Conservation (phyloP, 352 stramenopile species). For the Globisporangium paroecandrum region DNA sequence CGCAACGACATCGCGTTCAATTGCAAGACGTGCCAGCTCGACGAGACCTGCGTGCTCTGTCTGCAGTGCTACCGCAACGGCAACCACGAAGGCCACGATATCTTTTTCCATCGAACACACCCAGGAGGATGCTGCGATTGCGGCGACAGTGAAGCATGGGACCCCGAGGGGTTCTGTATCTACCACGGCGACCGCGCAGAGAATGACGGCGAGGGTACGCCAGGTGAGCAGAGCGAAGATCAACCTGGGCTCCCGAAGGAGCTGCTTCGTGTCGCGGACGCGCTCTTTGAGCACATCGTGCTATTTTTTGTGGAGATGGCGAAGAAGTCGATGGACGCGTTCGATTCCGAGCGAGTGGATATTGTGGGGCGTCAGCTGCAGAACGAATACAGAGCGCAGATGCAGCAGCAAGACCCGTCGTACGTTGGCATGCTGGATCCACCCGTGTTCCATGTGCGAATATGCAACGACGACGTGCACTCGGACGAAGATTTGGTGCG, state of each 20-base stretch:
- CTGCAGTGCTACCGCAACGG: constrained; percentile 94
- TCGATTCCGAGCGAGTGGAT: constrained; percentile 62
- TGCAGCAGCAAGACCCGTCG: constrained; percentile 18
- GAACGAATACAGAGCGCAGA: constrained; percentile 22
- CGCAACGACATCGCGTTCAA: constrained; percentile 98
- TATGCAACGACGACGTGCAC: constrained; percentile 99
- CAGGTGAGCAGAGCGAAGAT: constrained; percentile 20
- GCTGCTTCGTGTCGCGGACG: constrained; percentile 52
- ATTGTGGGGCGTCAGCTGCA: constrained; percentile 40
- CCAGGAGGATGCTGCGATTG: constrained; percentile 96
- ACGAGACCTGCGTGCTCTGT: constrained; percentile 97
- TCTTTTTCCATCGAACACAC: constrained; percentile 80
- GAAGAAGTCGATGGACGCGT: constrained; percentile 62
- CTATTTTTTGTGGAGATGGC: constrained; percentile 72
- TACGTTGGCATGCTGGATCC: constrained; percentile 14
- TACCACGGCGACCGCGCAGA: constrained; percentile 69
- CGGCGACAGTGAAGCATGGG: constrained; percentile 97
- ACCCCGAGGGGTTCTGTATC: constrained; percentile 91
- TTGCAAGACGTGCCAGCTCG: constrained; percentile 96
- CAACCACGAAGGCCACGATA: constrained; percentile 94
- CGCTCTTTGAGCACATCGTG: constrained; percentile 71
- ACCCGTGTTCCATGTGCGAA: constrained; percentile 84
- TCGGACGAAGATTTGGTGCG: constrained; percentile 96
- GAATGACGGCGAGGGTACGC: constrained; percentile 16
- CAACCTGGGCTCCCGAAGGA: constrained; percentile 28